Percentiles rank a stretch among this genome's conserved stretches.
Evolutionary conservation across 495 filamentous ascomycete species (phyloP).

Genomic region (Neurospora africana): DNA sequence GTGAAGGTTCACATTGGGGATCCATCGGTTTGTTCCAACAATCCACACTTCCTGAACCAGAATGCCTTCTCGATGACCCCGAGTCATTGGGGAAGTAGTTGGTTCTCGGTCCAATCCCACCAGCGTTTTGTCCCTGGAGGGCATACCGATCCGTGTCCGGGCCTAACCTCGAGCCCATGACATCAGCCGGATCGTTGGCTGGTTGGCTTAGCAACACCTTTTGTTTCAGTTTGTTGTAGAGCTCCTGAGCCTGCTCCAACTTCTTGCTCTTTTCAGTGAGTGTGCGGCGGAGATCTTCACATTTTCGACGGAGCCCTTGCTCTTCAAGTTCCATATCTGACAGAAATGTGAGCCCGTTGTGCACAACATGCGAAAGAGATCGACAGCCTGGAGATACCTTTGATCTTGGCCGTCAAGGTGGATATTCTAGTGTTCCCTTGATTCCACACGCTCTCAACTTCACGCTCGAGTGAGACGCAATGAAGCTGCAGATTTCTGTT

Average conservation of each 20-base stretch:
- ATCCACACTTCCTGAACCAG: neutral
- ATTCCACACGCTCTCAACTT: slow-evolving; percentile 71
- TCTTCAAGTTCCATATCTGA: slow-evolving; percentile 56
- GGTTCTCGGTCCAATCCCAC: neutral
- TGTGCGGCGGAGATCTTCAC: slow-evolving; percentile 59
- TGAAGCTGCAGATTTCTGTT: slow-evolving; percentile 7
- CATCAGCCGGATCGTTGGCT: slow-evolving; percentile 58
- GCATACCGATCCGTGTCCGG: neutral
- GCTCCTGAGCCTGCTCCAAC: slow-evolving; percentile 66
- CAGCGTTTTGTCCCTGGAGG: neutral
- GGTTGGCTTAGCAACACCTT: slow-evolving; percentile 59
- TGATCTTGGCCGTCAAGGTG: slow-evolving; percentile 46
- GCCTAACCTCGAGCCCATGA: slow-evolving; percentile 48
- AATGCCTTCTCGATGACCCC: neutral
- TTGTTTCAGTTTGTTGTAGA: slow-evolving; percentile 75
- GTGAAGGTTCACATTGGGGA: slow-evolving; percentile 2
- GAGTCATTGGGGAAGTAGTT: neutral
- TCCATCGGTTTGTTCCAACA: slow-evolving; percentile 2
- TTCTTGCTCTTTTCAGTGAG: slow-evolving; percentile 66
- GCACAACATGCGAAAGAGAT: neutral
- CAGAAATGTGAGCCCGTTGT: neutral
- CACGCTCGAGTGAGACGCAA: slow-evolving; percentile 40
- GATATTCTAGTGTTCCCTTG: slow-evolving; percentile 75
- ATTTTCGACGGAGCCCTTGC: slow-evolving; percentile 60
- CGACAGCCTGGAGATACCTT: slow-evolving; percentile 9